Base-by-base conservation (phyloP, 2,329 filamentous ascomycete species). In the Botrytis elliptica region DNA sequence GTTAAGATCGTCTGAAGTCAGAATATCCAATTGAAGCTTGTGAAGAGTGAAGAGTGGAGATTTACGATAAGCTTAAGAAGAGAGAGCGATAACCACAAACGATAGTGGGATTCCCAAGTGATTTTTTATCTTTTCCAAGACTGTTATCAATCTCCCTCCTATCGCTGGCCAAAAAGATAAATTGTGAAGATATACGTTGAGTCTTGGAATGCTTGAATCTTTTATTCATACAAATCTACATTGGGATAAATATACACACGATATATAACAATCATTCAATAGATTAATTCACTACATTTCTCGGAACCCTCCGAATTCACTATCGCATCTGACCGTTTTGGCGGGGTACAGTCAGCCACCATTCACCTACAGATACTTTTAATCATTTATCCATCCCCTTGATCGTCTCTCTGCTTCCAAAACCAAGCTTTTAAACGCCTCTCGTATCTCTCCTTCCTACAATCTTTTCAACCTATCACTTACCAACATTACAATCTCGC, bases 291-390 rank as follows among this genome's bases (percentile, higher is more conserved):
- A 46, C 18, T 65, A 6, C 42, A n/a, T 22, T 8, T 29, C 38
- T 42, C 49, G 49, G 33, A 40, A 38, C 33, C 10, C 22, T 40
- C 65, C 65, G 65, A 57, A 67, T 67, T 46, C 62, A 65, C n/a
- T 12, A 16, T 67, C 36, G 25, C 33, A 55, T 40, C 40, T 67
- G 42, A 40, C 46, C 33, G 18, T 55, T 55, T 67, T 67, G 65
- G 65, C 65, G 65, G 65, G 65, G 46, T 52, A 52, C 5, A 67
- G n/a, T 46, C 33, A 67, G 25, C 46, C 46, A 67, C n/a, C 40
- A 65, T 40, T 67, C n/a, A 55, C 7, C 1, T 66, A 38, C 65
- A 42, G 36, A 12, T 9, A 55, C 49, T 22, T 40, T 22, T 40
- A 10, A n/a, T 22, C 49, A 42, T 57, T 55, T 33, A 57, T 33